These are phyloP conservation scores for Ganoderma boninense DNA, from an alignment of 1,284 basidiomycete genomes.

Conservation along the genomic window DNA sequence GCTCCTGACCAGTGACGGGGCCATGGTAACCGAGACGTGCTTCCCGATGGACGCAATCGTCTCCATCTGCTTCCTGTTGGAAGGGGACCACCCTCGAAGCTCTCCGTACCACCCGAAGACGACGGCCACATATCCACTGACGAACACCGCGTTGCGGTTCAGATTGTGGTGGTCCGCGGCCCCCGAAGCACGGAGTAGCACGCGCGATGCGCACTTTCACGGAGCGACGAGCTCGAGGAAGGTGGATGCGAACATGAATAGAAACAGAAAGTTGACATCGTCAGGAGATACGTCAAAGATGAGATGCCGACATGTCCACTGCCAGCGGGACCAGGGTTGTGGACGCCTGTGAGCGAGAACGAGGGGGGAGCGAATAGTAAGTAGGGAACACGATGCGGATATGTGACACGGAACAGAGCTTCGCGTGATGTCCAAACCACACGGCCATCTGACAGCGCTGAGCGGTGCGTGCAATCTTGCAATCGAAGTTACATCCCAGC, in stretches of 20 bases:
- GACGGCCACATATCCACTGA: background rate
- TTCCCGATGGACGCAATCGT: background rate
- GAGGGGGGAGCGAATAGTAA: background rate
- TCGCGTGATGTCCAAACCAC: background rate
- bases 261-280: background rate
- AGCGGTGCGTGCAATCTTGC: background rate
- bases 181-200: too few species aligned
- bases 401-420: background rate
- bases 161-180: background rate
- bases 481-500: background rate
- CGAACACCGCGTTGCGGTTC: background rate
- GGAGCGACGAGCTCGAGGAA: background rate
- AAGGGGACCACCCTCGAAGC: too few species aligned
- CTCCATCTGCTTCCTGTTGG: background rate
- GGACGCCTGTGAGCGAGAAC: background rate
- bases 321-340: background rate
- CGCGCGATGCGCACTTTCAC: too few species aligned
- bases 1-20: background rate
- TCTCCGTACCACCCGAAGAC: background rate
- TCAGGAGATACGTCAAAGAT: background rate
- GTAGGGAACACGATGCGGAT: background rate
- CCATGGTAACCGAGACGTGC: conserved; percentile 4
- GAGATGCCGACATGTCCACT: background rate
- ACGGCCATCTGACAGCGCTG: background rate
- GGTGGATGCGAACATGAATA: background rate